These are phyloP conservation scores for Amborella trichopoda DNA, from an alignment of 164 flowering plant species.

Conservation along the genomic window DNA sequence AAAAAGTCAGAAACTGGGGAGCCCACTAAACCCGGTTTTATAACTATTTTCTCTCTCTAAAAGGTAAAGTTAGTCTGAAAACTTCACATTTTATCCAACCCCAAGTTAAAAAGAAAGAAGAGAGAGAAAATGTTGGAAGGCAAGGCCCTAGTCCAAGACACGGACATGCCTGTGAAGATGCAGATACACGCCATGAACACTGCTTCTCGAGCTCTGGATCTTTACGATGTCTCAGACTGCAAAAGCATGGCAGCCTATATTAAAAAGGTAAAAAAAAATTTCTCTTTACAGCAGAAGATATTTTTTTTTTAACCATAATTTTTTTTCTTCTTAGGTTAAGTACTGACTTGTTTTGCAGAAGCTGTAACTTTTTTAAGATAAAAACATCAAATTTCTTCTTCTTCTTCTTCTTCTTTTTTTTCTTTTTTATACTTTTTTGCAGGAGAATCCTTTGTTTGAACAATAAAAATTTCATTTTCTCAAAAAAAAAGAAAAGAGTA, in stretches of 20 bases:
- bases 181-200: conserved; percentile 72
- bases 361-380: no score
- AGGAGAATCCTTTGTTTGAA: no score
- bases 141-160: conserved; percentile 65
- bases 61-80: background rate
- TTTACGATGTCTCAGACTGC: conserved; percentile 69
- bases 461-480: no score
- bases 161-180: conserved; percentile 94
- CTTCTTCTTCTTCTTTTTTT: no score
- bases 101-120: background rate
- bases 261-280: conserved; percentile 40
- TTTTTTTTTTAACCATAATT: background rate
- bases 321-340: no score
- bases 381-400: no score
- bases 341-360: no score
- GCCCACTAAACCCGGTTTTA: background rate
- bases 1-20: background rate
- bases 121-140: conserved; percentile 75
- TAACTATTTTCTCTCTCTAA: background rate
- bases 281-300: background rate
- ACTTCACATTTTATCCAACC: background rate
- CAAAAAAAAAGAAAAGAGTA: no score
- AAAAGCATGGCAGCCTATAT: conserved; percentile 75
- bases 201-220: conserved; percentile 82
- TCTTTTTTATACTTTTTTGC: no score